phyloP scores from a whole-genome alignment of 2,329 filamentous ascomycete species.

The Fusarium praegraminearum region DNA sequence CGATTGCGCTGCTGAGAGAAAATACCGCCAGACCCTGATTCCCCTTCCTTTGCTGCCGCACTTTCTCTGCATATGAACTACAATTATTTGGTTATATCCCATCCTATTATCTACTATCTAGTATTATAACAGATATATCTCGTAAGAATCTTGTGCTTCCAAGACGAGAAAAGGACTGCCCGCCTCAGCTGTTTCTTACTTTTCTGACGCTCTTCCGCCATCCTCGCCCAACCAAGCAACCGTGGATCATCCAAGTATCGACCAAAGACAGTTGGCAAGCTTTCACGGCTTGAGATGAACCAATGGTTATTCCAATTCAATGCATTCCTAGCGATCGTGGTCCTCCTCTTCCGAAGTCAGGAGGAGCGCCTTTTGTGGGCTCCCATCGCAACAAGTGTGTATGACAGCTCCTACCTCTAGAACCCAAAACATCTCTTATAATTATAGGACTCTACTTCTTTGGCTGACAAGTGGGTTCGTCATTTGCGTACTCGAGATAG shows the following conservation, averaged over 20 bases:
- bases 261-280: neutral
- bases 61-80: neutral
- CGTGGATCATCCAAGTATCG: neutral
- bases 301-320: neutral
- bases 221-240: neutral
- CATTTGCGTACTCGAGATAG: too few relatives aligned
- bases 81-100: neutral
- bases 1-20: neutral
- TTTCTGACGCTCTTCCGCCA: neutral
- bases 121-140: neutral
- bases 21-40: rapidly evolving
- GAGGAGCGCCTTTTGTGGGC: neutral
- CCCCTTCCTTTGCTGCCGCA: neutral
- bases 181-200: too few relatives aligned
- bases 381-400: neutral
- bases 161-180: too few relatives aligned
- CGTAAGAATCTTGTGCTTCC: neutral
- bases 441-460: neutral
- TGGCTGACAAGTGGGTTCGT: neutral
- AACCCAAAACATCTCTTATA: neutral
- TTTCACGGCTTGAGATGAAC: neutral
- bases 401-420: neutral
- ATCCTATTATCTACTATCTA: neutral
- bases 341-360: neutral
- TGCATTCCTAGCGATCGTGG: neutral